Evolutionary conservation across 345 rosid species (phyloP), one percentile per base, ranked within the genome.

Genomic region (Fremontodendron californicum): DNA sequence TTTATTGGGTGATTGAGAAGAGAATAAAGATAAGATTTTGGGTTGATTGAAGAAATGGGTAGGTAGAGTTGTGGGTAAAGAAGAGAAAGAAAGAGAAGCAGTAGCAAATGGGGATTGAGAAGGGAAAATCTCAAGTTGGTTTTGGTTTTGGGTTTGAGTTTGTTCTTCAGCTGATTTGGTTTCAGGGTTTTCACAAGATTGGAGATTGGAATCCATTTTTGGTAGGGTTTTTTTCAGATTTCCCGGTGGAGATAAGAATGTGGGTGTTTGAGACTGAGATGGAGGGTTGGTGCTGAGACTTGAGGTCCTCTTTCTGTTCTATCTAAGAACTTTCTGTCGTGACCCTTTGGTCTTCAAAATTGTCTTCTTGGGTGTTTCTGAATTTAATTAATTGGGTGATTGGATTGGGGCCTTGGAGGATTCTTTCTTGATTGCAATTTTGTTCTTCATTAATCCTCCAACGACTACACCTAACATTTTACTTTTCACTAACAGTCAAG

Each of bases 71-170:
- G 87, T 77, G 71, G 91, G 73, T 55, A 86, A 81, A 45, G 92
- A 85, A 33, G 75, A 33, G 15, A 87, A 77, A 6, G 95, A 85
- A 78, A 91, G 80, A 43, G 96, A 93, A 78, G 83, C 87, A 54
- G 81, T 81, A 58, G 97, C 96, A 71, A 94, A 88, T 57, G 93
- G 93, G 19, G 87, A 70, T 60, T 78, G 81, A 27, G 86, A 77
- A 42, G 84, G 82, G 27, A 81, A 23, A 77, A 85, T 80, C 81
- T 81, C 52, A 43, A 85, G 82, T 23, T 72, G 76, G 27, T 73
- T 77, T 16, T 66, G n/a, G n/a, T n/a, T n/a, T n/a, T n/a, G 79
- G 6, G 0, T 76, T 31, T 66, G 66, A 19, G 4, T 74, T 13
- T 75, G 21, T 42, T 85, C 83, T 64, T 84, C 87, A 25, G 67